Base-by-base conservation (phyloP, 1,284 basidiomycete species). In the Ganoderma lucidum region DNA sequence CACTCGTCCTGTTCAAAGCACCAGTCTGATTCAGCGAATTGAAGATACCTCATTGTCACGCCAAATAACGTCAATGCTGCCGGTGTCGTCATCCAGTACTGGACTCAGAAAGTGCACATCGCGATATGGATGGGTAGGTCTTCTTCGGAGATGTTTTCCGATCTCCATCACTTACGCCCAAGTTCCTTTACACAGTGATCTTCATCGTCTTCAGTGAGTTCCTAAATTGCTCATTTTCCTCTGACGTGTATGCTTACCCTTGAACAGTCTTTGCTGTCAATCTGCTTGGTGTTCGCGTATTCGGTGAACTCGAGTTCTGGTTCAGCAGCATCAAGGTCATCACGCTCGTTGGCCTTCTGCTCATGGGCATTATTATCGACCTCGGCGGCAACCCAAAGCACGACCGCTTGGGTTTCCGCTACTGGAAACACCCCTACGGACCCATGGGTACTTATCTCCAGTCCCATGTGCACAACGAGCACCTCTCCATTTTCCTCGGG, bases 71-170 rank as follows among this genome's bases (percentile, higher is more conserved):
- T 80, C 73, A 81, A 89, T 77, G 88, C 88, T 35, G 87, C 87
- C 35, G 87, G 88, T 15, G 84, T 89, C 19, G 89, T 90, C 42
- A 83, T 90, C 37, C 85, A 86, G 73, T 90, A 90, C 70, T 90
- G 89, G 89, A 86, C 83, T 0, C 77, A 76, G 37, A 80, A 80
- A n/a, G 83, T 88, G n/a, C 83, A 85, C 71, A 85, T 85, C 41
- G 83, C 83, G 41, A 81, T 87, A 35, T 90, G 87, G 88, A 88
- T 89, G 87, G 83, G 87, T 86, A 76, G 64, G 84, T 79, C 51
- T 39, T 64, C 41, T 56, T 32, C 28, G 42, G 37, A 30, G 39
- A 30, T 23, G n/a, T 65, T 53, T 53, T 56, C n/a, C 6, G 59
- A 56, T 56, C 67, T 55, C 37, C 17, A 30, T 60, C 55, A 17